Conservation (phyloP, 495 filamentous ascomycete genomes). For the Tuber brumale region DNA sequence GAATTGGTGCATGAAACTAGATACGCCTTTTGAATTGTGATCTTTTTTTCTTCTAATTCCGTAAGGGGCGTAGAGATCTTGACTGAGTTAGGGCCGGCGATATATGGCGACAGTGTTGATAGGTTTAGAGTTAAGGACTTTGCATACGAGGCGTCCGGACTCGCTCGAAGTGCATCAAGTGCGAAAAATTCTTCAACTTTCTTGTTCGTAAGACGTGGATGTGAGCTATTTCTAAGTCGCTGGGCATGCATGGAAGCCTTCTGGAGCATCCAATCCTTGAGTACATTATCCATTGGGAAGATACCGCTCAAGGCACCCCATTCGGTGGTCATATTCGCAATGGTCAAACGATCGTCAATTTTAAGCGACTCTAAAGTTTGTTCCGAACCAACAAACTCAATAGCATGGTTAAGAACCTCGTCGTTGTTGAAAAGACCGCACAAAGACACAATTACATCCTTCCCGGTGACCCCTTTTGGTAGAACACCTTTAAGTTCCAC, state of each 20-base stretch:
- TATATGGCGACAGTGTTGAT: slow-evolving; percentile 75
- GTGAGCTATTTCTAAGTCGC: slow-evolving; percentile 37
- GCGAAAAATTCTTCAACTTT: slow-evolving; percentile 63
- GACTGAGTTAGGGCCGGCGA: slow-evolving; percentile 87
- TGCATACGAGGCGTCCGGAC: slow-evolving; percentile 71
- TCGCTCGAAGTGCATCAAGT: slow-evolving; percentile 58
- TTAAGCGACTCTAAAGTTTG: slow-evolving; percentile 68
- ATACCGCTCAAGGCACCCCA: slow-evolving; percentile 79
- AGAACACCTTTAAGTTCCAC: slow-evolving; percentile 70
- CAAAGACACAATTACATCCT: slow-evolving; percentile 88
- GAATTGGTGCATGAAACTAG: slow-evolving; percentile 89
- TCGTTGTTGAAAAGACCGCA: slow-evolving; percentile 83
- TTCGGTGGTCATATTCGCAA: slow-evolving; percentile 94
- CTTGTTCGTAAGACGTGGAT: slow-evolving; percentile 58
- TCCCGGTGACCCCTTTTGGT: slow-evolving; percentile 79
- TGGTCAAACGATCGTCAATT: slow-evolving; percentile 72
- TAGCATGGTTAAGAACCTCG: slow-evolving; percentile 85
- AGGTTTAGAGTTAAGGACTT: slow-evolving; percentile 74
- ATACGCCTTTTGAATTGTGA: slow-evolving; percentile 79
- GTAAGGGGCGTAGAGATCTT: slow-evolving; percentile 73
- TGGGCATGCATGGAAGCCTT: slow-evolving; percentile 61
- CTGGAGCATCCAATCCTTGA: slow-evolving; percentile 67
- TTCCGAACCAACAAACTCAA: slow-evolving; percentile 79
- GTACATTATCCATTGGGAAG: slow-evolving; percentile 73
- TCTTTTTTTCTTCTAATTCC: slow-evolving; percentile 64